phyloP scores from a whole-genome alignment of 768 basidiomycete genomes.

The Boletus sp. region DNA sequence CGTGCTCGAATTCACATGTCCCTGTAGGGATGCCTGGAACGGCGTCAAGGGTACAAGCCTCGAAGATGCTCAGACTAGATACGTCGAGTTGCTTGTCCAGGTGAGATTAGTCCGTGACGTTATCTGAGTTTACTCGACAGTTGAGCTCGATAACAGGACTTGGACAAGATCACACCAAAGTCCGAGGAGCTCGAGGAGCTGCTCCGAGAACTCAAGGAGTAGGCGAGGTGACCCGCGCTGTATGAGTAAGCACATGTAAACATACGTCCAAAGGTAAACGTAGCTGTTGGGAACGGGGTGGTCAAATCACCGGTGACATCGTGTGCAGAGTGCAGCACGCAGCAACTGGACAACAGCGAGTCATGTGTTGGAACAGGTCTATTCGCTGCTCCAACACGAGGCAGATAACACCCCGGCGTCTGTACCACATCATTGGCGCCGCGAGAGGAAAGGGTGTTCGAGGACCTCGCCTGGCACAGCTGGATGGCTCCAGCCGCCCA shows the following conservation, averaged over 20 bases:
- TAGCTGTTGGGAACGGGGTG: not conserved
- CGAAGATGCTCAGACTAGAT: slow-evolving; percentile 68
- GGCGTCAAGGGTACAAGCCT: slow-evolving; percentile 59
- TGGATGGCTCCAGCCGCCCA: slow-evolving; percentile 3
- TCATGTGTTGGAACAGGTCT: not conserved
- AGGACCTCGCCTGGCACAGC: slow-evolving; percentile 9
- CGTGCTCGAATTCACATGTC: not conserved
- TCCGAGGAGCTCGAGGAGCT: slow-evolving; percentile 50
- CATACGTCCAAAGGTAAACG: not conserved
- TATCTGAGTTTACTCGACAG: not conserved
- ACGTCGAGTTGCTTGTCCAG: slow-evolving; percentile 71
- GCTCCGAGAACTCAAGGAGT: slow-evolving; percentile 58
- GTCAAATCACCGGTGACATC: slow-evolving; percentile 3
- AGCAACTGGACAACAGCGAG: not conserved
- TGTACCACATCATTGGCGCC: slow-evolving; percentile 20
- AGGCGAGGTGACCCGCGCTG: slow-evolving; percentile 1
- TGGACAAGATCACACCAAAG: slow-evolving; percentile 43
- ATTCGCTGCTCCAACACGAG: slow-evolving; percentile 17
- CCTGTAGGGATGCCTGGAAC: slow-evolving; percentile 82
- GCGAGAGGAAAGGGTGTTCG: slow-evolving; percentile 20
- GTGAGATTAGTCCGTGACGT: slow-evolving; percentile 38
- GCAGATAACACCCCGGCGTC: slow-evolving; percentile 30
- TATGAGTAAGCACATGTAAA: slow-evolving; percentile 8
- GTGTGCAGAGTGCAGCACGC: slow-evolving; percentile 5
- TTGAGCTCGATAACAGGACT: slow-evolving; percentile 43